A percentile compares a stretch with the other conserved stretches of the same genome.
phyloP scores from a whole-genome alignment of 2,329 filamentous ascomycete genomes.

The Scedosporium minutisporum region DNA sequence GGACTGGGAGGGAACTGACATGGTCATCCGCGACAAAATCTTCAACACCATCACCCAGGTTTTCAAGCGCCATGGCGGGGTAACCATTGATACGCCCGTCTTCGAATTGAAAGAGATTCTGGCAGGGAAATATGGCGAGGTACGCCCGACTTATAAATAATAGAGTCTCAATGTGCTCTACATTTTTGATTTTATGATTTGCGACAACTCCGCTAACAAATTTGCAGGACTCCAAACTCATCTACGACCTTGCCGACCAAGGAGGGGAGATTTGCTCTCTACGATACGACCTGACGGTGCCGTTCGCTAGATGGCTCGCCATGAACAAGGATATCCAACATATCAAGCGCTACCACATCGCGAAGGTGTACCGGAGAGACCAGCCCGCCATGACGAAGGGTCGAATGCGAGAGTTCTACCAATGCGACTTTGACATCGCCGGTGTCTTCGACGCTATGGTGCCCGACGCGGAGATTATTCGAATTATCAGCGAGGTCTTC shows the following conservation, averaged over 20 bases:
- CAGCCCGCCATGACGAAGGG: slow-evolving; percentile 69
- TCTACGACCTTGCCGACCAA: slow-evolving; percentile 81
- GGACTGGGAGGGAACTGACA: slow-evolving; percentile 72
- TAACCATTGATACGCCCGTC: slow-evolving; percentile 71
- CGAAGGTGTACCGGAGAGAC: slow-evolving; percentile 59
- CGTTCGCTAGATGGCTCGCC: slow-evolving; percentile 84
- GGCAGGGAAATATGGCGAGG: slow-evolving; percentile 73
- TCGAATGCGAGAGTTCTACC: slow-evolving; percentile 91
- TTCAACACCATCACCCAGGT: slow-evolving; percentile 66
- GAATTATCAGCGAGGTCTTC: slow-evolving; percentile 52
- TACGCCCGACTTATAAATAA: background rate
- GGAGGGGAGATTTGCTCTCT: slow-evolving; percentile 68
- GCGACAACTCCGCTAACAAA: background rate
- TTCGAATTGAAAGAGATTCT: slow-evolving; percentile 84
- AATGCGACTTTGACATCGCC: slow-evolving; percentile 95
- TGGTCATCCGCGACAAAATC: slow-evolving; percentile 73
- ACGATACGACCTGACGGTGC: slow-evolving; percentile 80
- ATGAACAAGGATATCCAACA: slow-evolving; percentile 76
- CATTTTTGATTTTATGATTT: background rate
- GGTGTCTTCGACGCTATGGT: slow-evolving; percentile 84
- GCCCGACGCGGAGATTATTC: slow-evolving; percentile 80
- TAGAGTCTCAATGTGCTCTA: background rate
- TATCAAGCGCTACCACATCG: slow-evolving; percentile 93
- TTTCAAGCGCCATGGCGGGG: slow-evolving; percentile 75
- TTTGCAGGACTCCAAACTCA: slow-evolving; percentile 70